Base-by-base conservation (phyloP, 176 grass and related monocot genomes). In the Canna indica region DNA sequence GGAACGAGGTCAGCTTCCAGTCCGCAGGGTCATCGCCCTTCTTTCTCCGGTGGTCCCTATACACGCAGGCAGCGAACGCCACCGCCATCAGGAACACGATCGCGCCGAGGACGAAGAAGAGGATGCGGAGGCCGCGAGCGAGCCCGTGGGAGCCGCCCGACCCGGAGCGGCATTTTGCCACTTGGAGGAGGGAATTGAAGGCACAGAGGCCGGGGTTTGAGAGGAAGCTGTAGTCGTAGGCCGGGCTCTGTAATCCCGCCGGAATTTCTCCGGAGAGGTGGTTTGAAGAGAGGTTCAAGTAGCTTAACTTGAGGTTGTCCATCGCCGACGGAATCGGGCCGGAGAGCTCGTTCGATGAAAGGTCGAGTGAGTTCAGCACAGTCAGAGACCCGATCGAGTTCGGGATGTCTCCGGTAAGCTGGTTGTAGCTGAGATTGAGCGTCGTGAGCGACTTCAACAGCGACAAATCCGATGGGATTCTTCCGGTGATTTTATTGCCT, bases 271-370 rank as follows among this genome's bases (percentile, higher is more conserved):
- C 89, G 17, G 46, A 68, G 47, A 97, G 82, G 32, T 83, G 63
- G 80, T 97, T 92, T 20, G 81, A 90, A 5, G 94, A 97, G n/a
- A 97, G 80, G 66, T 97, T 85, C n/a, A 97, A 81, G 30, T 14
- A 9, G 47, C 13, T 80, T 16, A 90, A 45, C 14, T 9, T 75
- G 3, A 85, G 74, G 17, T 58, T 34, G 16, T 28, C 75, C 17
- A 97, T 83, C 31, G 29, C 63, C 33, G 60, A 5, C 6, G 93
- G 93, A 29, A 97, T 83, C 53, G 34, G 22, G 42, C 93, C 88
- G 36, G 93, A 85, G 68, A 97, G 72, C 14, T 22, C 48, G 86
- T 97, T 97, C 22, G 72, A 72, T 39, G 93, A 97, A 7, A 97
- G 79, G 64, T 97, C 88, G 14, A 97, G 88, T 20, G 48, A 22